phyloP scores from a whole-genome alignment of 805 yeast genomes.

The Lachancea cidri region DNA sequence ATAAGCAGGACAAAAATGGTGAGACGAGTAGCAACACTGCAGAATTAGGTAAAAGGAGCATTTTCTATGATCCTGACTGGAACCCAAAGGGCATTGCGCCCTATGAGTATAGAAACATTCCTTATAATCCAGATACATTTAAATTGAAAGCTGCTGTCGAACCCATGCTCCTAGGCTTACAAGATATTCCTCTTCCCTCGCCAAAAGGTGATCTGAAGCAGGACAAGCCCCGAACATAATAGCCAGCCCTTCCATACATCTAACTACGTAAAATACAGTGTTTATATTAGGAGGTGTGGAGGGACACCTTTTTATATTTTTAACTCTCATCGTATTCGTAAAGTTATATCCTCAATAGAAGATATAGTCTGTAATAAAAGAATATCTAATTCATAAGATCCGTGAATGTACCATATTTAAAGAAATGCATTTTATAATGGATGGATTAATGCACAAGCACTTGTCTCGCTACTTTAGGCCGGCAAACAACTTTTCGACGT shows the following conservation, averaged over 20 bases:
- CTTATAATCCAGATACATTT: constrained; percentile 26
- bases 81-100: constrained; percentile 59
- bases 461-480: constrained; percentile 22
- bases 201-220: constrained; percentile 5
- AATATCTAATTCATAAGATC: constrained; percentile 21
- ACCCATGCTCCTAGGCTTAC: constrained; percentile 14
- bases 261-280: no score
- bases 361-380: constrained; percentile 9
- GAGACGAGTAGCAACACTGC: constrained; percentile 3
- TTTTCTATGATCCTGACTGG: constrained; percentile 62
- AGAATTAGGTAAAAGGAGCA: constrained; percentile 44
- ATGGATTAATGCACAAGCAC: background rate
- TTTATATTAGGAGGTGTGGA: no score
- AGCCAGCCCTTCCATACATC: no score
- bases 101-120: constrained; percentile 20
- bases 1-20: background rate
- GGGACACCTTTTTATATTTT: no score
- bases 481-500: constrained; percentile 80
- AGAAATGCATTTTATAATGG: background rate
- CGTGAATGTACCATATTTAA: constrained; percentile 1
- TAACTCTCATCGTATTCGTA: constrained; percentile 4
- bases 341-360: background rate
- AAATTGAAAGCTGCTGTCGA: constrained; percentile 24
- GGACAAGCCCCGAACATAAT: background rate
- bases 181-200: constrained; percentile 30